phyloP scores from a whole-genome alignment of 2,329 filamentous ascomycete species.

The Colletotrichum musae region DNA sequence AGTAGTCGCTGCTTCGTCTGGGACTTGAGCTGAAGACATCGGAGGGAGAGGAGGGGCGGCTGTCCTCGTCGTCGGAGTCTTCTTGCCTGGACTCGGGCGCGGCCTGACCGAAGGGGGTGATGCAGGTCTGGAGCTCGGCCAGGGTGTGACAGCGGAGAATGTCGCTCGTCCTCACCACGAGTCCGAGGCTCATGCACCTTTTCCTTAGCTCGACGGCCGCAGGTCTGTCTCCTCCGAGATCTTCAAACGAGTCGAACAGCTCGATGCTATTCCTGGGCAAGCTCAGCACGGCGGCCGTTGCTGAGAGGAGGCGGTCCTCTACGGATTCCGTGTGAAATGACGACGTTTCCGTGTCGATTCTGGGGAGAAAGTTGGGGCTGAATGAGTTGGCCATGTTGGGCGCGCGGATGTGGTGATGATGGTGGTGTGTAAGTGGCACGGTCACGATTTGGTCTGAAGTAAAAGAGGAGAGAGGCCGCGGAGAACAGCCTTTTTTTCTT shows the following conservation, averaged over 20 bases:
- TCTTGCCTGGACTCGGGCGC: conserved; percentile 17
- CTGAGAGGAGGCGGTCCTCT: conserved; percentile 51
- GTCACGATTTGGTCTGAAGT: conserved; percentile 33
- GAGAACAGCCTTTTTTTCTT: conserved; percentile 10
- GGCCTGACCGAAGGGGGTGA: conserved; percentile 47
- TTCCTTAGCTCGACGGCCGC: conserved; percentile 52
- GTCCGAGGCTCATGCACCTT: conserved; percentile 53
- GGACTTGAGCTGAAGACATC: conserved; percentile 42
- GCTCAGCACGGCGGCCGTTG: conserved; percentile 55
- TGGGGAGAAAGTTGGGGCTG: conserved; percentile 41
- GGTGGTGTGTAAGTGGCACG: conserved; percentile 25
- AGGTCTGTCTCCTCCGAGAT: conserved; percentile 58
- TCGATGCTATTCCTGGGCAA: conserved; percentile 50
- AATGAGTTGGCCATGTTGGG: conserved; percentile 31
- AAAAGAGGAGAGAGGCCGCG: conserved; percentile 21
- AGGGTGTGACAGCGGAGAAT: conserved; percentile 60
- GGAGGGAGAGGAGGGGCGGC: conserved; percentile 32
- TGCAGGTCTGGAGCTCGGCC: conserved; percentile 60
- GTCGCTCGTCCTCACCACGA: conserved; percentile 55
- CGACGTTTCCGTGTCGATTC: conserved; percentile 45
- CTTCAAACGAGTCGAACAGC: conserved; percentile 59
- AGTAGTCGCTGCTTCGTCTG: conserved; percentile 36
- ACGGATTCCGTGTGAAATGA: conserved; percentile 40
- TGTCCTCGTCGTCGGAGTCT: conserved; percentile 29
- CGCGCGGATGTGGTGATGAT: background rate